Base-by-base conservation (phyloP, 495 filamentous ascomycete species). In the Hypoxylon rickii region DNA sequence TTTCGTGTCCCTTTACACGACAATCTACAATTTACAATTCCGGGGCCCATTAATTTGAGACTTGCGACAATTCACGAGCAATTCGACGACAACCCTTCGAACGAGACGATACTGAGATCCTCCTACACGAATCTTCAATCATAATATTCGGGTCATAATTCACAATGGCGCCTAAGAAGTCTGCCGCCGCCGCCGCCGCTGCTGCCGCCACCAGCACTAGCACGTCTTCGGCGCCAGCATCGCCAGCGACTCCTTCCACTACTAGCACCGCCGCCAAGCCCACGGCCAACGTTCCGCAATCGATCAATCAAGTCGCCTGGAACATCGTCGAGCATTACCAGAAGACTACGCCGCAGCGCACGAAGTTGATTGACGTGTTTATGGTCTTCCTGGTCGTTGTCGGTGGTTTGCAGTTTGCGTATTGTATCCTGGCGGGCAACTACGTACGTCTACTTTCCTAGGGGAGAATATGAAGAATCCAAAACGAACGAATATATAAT, bases 391-490 rank as follows among this genome's bases (percentile, higher is more conserved):
- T 99, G 55, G 86, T 92, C 16, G 81, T 88, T 3, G 87, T 92
- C 7, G 94, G 92, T 36, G 89, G 79, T 10, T 68, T 97, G 68
- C 94, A 99, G 72, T 97, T 99, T 71, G 76, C 87, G 40, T 99
- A 99, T 69, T 97, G 92, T 69, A 79, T 96, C 32, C 63, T 97
- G 62, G 92, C 84, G 29, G 94, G 94, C 55, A 97, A 97, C 71
- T 98, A 94, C 67, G 94, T 98, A 80, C 44, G 88, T 80, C 24
- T 4, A 31, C 11, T 44, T 38, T 34, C 1, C 41, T 39, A 21
- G 12, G 3, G n/a, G n/a, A n/a, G n/a, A n/a, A n/a, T n/a, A n/a
- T n/a, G n/a, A n/a, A n/a, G n/a, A n/a, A n/a, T n/a, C n/a, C n/a
- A n/a, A n/a, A n/a, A n/a, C n/a, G n/a, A n/a, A n/a, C n/a, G n/a